Conservation (phyloP, 192 early-diverging fungal species). For the Coemansia sp. region DNA sequence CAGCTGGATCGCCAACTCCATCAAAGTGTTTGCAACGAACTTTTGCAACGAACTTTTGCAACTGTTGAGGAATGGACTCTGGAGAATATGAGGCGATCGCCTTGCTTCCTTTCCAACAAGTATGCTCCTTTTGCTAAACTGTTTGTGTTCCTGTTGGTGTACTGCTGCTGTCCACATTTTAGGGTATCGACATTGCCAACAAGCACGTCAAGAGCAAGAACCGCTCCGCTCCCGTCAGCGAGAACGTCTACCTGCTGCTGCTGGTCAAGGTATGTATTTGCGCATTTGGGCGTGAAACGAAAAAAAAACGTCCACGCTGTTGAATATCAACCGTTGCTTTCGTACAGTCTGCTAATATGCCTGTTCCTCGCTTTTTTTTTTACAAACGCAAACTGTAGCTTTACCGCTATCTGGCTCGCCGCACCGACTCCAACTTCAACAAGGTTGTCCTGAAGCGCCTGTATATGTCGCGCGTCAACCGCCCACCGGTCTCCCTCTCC, state of each 20-base stretch:
- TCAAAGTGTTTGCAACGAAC: too few relatives aligned
- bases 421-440: constrained; percentile 99
- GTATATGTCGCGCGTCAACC: constrained; percentile 97
- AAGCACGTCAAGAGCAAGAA: constrained; percentile 97
- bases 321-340: background rate
- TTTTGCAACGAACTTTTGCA: too few relatives aligned
- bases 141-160: background rate
- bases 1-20: too few relatives aligned
- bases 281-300: too few relatives aligned
- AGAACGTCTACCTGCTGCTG: constrained; percentile 96
- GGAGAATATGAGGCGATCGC: background rate
- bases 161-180: constrained; percentile 7
- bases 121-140: background rate
- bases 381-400: constrained; percentile 58
- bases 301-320: too few relatives aligned
- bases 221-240: constrained; percentile 84
- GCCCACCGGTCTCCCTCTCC: constrained; percentile 91
- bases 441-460: constrained; percentile 97
- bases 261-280: constrained; percentile 77
- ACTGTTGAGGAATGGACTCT: too few relatives aligned
- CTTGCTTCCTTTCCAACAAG: background rate
- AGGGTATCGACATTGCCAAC: constrained; percentile 99
- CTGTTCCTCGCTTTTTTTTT: too few relatives aligned
- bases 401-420: constrained; percentile 98
- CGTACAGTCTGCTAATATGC: background rate